Base-by-base conservation (phyloP, 139 green algal genomes). In the Zygnema circumcarinatum region DNA sequence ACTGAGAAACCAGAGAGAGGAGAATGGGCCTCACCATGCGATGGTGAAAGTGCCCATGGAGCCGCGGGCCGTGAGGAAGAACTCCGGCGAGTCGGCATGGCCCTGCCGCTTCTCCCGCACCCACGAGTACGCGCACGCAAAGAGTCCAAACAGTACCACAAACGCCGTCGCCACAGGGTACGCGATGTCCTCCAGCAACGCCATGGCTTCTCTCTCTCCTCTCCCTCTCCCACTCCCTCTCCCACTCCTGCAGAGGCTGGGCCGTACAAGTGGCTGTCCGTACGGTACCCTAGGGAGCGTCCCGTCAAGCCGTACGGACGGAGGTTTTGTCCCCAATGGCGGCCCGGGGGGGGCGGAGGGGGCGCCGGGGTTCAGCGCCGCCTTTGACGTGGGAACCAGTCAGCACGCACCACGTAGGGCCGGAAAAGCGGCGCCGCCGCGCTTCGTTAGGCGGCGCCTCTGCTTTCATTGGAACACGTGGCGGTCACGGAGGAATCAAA, bases 61-160 rank as follows among this genome's bases (percentile, higher is more conserved):
- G 1, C 81, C 73, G 1, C 83, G 36, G 54, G 83, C 83, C n/a
- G 83, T 88, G 25, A 88, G 73, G 83, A 88, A 88, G 38, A 88
- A 88, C 38, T 88, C 83, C 35, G 72, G 32, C 1, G 83, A 76
- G 62, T 87, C 81, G 38, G 36, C 29, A 33, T 38, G 33, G 32
- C 83, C 83, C 40, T 88, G 83, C 69, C 33, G 29, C 31, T 38
- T 7, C 39, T 83, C 32, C 16, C 72, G 68, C 54, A 52, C 32
- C 2, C 29, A 35, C 38, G 68, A 21, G 31, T 47, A 41, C 16
- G 40, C 40, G 83, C 68, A 82, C 39, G 83, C 83, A n/a, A 36
- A 41, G 47, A 72, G 56, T 22, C 83, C 83, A 52, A 88, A 88
- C 16, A 83, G 38, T 36, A 88, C 40, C 69, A 88, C 83, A 47